A percentile compares a stretch with the other conserved stretches of the same genome.
Conservation (phyloP, 2,329 filamentous ascomycete species). For the Colletotrichum gigasporum region DNA sequence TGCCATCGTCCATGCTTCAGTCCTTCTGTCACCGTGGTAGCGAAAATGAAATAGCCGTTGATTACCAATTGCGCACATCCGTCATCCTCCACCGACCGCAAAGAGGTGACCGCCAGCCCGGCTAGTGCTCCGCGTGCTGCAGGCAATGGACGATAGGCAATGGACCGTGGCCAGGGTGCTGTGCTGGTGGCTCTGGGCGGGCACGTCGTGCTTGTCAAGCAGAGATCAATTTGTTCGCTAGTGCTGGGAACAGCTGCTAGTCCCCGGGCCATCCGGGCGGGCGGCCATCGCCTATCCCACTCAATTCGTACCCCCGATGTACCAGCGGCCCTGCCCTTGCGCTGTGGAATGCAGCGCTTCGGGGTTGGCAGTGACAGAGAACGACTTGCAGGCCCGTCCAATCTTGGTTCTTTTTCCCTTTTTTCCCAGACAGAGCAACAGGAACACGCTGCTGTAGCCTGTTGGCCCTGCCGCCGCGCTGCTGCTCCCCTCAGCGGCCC, state of each 20-base stretch:
- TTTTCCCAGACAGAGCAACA: no score
- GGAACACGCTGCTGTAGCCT: no score
- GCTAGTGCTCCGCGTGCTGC: conserved; percentile 1
- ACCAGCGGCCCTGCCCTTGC: background rate
- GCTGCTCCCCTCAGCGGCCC: background rate
- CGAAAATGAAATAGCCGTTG: conserved; percentile 19
- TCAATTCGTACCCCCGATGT: conserved; percentile 2
- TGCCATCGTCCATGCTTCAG: background rate
- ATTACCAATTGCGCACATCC: conserved; percentile 26
- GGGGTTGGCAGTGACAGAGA: no score
- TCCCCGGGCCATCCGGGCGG: conserved; percentile 33
- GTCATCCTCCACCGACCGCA: background rate
- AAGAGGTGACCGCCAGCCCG: background rate
- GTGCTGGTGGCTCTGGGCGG: background rate
- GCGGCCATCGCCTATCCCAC: background rate
- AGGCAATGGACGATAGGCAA: no score
- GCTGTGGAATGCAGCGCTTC: background rate
- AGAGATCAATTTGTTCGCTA: background rate
- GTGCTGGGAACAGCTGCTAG: no score
- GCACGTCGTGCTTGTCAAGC: background rate
- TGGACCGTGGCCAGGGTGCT: no score
- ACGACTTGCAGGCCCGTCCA: no score
- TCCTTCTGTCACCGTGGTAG: conserved; percentile 24
- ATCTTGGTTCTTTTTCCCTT: no score
- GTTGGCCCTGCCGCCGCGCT: background rate